These are phyloP conservation scores for Pisolithus microcarpus DNA, from an alignment of 768 basidiomycete genomes.

Conservation along the genomic window DNA sequence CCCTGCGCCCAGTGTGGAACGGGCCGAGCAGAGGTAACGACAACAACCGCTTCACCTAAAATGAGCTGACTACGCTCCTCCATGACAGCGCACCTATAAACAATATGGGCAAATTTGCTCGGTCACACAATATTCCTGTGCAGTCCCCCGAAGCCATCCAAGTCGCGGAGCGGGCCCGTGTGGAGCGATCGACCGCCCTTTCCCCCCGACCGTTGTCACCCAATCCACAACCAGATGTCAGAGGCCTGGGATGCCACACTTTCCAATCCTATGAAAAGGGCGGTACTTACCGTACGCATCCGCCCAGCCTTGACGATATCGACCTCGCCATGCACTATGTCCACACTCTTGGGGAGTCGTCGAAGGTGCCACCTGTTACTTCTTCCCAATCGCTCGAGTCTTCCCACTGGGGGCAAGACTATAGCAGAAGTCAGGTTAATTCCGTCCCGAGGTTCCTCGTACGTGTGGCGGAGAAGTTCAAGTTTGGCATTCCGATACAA, in stretches of 20 bases:
- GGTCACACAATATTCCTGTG: conserved; percentile 31
- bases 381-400: conserved; percentile 63
- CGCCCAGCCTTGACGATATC: conserved; percentile 54
- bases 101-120: conserved; percentile 46
- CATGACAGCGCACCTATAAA: conserved; percentile 40
- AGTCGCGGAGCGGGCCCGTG: conserved; percentile 41
- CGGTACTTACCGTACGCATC: conserved; percentile 24
- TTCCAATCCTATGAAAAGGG: conserved; percentile 48
- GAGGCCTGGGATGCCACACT: conserved; percentile 41
- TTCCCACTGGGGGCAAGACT: conserved; percentile 36
- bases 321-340: conserved; percentile 66
- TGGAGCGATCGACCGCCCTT: conserved; percentile 69
- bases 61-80: neutral
- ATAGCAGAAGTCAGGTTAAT: conserved; percentile 15
- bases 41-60: neutral
- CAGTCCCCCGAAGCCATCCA: conserved; percentile 29
- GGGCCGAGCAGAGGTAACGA: conserved; percentile 20
- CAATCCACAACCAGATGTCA: conserved; percentile 10
- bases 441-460: conserved; percentile 38
- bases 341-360: conserved; percentile 49
- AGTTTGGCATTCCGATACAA: conserved; percentile 45
- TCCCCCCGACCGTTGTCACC: conserved; percentile 50
- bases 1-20: conserved; percentile 16
- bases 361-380: conserved; percentile 27
- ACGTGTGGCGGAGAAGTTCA: conserved; percentile 52